Percentiles rank a stretch among this genome's conserved stretches.
Conservation (phyloP, 1,139 yeast genomes). For the Nakaseomyces sp. region DNA sequence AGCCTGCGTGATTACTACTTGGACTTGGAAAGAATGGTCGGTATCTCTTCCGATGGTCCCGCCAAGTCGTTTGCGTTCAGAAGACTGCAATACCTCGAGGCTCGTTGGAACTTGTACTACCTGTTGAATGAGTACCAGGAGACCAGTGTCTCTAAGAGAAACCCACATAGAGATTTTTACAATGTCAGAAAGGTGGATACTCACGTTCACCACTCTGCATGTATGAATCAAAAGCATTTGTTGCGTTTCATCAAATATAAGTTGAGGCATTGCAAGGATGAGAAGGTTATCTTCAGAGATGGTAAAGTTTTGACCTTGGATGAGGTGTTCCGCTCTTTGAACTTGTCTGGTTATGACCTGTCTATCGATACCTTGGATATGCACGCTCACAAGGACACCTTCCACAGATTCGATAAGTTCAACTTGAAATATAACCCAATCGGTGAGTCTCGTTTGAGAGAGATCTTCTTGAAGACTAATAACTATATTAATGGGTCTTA, state of each 20-base stretch:
- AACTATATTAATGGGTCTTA: constrained; percentile 83
- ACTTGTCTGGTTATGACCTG: constrained; percentile 85
- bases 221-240: constrained; percentile 97
- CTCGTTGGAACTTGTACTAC: constrained; percentile 89
- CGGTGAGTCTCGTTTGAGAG: constrained; percentile 94
- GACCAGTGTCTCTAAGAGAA: constrained; percentile 69
- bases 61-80: constrained; percentile 95
- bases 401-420: constrained; percentile 96
- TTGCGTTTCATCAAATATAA: constrained; percentile 90
- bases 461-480: constrained; percentile 90
- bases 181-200: constrained; percentile 98
- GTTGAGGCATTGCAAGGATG: constrained; percentile 69
- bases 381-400: constrained; percentile 98
- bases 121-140: constrained; percentile 89
- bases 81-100: constrained; percentile 86
- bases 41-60: constrained; percentile 87
- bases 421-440: constrained; percentile 95
- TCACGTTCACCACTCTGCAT: constrained; percentile 97
- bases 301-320: constrained; percentile 78
- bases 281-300: constrained; percentile 88
- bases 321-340: constrained; percentile 83
- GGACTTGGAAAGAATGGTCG: constrained; percentile 65
- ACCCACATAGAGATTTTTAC: constrained; percentile 95
- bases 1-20: constrained; percentile 71
- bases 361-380: constrained; percentile 95